Base-by-base conservation (phyloP, 2,329 filamentous ascomycete genomes). In the Aspergillus texensis region DNA sequence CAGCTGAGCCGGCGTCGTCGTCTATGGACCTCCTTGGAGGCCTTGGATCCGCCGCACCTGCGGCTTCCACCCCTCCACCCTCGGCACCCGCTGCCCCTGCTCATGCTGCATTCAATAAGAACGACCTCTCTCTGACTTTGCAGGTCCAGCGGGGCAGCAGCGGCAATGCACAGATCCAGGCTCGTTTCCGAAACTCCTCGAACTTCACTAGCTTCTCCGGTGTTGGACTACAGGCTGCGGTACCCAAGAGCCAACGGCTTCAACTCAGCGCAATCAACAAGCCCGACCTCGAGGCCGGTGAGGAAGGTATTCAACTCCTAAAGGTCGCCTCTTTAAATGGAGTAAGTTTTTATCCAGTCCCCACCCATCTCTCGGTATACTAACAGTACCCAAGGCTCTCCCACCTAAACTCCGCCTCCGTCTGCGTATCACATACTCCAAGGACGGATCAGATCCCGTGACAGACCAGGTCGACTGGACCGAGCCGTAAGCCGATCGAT, bases 391-490 rank as follows among this genome's bases (percentile, higher is more conserved):
- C 39, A 72, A 97, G 95, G 85, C 91, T 68, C 86, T 89, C 62
- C 86, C 87, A 61, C 76, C 86, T 41, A 87, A 85, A 73, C 80
- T 99, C 67, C 88, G 94, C 66, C 83, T 99, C 71, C 89, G 95
- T 74, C 82, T 99, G 73, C 93, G 93, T 80, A 87, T 99, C 73
- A 89, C 87, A 62, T 98, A 93, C 77, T 82, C 86, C 39, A 91
- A 91, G 77, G 88, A 90, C 62, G 86, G 87, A 62, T 87, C 84
- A 28, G 88, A 88, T 58, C 86, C 90, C 66, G 85, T 96, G 21
- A 90, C 91, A 75, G 95, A 99, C 74, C 94, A 98, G 80, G 93
- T 98, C 63, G 96, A 97, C 81, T 99, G 95, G 95, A 90, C 91
- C 34, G 95, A 99, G 80, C 89, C 93, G 53, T 77, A 57, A 62